phyloP scores from a whole-genome alignment of 2,329 filamentous ascomycete species.

The Phaeoacremonium minimum region DNA sequence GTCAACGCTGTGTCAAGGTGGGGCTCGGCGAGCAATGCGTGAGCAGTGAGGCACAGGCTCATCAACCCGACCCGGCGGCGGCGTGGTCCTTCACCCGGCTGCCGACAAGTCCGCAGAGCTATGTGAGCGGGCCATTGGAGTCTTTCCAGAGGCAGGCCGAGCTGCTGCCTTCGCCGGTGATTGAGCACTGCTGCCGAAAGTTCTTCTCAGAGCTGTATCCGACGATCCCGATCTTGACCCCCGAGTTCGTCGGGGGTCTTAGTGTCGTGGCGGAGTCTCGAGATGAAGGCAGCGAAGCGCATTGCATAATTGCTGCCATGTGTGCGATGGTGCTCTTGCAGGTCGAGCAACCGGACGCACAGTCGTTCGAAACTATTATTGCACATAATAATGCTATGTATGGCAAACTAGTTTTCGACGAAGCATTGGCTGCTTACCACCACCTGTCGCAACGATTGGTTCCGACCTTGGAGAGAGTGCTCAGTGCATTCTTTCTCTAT shows the following conservation, averaged over 20 bases:
- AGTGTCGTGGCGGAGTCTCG: conserved; percentile 14
- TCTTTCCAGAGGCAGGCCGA: conserved; percentile 24
- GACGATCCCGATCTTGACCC: conserved; percentile 37
- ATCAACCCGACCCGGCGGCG: not conserved
- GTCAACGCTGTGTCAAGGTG: conserved; percentile 33
- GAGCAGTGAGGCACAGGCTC: not conserved
- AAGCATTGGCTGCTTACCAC: conserved; percentile 27
- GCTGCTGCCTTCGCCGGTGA: conserved; percentile 23
- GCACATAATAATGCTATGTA: conserved; percentile 29
- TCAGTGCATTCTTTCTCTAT: conserved; percentile 38
- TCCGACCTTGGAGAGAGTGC: conserved; percentile 31
- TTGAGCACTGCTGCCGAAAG: conserved; percentile 31
- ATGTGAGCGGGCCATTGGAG: too few species aligned
- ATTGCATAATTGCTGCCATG: conserved; percentile 30
- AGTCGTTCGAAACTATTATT: conserved; percentile 24
- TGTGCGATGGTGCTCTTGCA: conserved; percentile 36
- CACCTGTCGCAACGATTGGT: conserved; percentile 24
- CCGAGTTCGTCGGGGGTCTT: conserved; percentile 27
- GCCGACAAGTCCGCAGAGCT: conserved; percentile 10
- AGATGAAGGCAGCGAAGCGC: conserved; percentile 25
- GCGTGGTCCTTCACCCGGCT: conserved; percentile 12
- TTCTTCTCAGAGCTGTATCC: conserved; percentile 34
- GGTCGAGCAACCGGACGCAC: conserved; percentile 28
- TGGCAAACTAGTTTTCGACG: conserved; percentile 31
- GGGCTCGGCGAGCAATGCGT: conserved; percentile 33